phyloP scores from a whole-genome alignment of 768 basidiomycete species.

The Lactarius pseudohatsudake region DNA sequence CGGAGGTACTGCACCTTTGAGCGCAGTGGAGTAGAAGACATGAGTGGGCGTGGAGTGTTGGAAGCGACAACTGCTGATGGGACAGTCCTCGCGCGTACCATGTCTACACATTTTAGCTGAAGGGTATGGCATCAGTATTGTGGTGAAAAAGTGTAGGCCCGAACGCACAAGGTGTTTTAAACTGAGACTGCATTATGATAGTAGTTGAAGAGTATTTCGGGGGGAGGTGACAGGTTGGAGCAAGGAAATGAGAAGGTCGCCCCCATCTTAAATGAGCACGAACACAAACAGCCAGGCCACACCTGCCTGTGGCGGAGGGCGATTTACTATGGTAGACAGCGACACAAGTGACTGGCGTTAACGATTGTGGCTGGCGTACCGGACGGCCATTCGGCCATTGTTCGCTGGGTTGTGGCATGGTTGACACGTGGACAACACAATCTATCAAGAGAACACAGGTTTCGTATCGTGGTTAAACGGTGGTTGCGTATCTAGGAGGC shows the following conservation, averaged over 20 bases:
- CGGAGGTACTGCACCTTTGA: not conserved
- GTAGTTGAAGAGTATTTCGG: not conserved
- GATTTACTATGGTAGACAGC: not conserved
- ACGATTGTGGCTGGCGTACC: not conserved
- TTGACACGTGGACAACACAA: not conserved
- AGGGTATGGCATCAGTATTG: not conserved
- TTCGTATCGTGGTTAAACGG: not conserved
- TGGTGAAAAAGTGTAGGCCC: not conserved
- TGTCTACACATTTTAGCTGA: slow-evolving; percentile 13
- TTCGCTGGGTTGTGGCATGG: not conserved
- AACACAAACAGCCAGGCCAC: not conserved
- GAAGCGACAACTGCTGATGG: slow-evolving; percentile 1
- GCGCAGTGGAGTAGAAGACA: slow-evolving; percentile 3
- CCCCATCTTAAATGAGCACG: slow-evolving; percentile 3
- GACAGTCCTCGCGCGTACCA: slow-evolving; percentile 15
- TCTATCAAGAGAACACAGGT: not conserved
- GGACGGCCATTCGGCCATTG: not conserved
- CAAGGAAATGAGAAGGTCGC: not conserved
- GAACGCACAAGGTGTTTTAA: slow-evolving; percentile 10
- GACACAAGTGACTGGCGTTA: not conserved
- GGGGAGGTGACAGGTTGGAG: not conserved
- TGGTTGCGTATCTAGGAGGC: not conserved
- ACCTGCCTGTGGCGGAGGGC: slow-evolving; percentile 5
- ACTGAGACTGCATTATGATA: slow-evolving; percentile 3
- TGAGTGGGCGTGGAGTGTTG: not conserved